Evolutionary conservation across 225 moss, liverwort and hornwort genomes (phyloP).

Genomic region (Antitrichia curtipendula): DNA sequence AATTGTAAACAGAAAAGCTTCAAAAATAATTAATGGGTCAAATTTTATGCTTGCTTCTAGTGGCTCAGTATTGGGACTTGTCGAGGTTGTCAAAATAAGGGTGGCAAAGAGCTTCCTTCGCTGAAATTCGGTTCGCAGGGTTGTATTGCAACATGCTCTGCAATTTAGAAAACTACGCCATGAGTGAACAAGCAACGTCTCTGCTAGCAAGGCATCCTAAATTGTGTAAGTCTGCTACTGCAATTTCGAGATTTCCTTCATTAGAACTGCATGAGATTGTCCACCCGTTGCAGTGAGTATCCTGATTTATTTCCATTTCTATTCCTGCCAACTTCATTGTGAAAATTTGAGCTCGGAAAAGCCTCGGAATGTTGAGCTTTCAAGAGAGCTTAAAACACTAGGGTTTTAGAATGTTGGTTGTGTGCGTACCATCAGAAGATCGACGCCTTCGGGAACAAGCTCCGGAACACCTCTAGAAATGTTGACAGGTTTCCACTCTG

Average conservation of each 20-base stretch:
- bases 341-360: neutral
- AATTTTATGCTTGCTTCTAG: neutral
- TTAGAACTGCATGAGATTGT: neutral
- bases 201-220: neutral
- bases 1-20: neutral
- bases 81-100: constrained; percentile 67
- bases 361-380: neutral
- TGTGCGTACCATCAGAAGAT: constrained; percentile 37
- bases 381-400: neutral
- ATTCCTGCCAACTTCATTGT: neutral
- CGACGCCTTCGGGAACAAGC: constrained; percentile 42
- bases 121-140: constrained; percentile 59
- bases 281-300: neutral
- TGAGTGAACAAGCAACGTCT: neutral
- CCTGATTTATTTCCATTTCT: neutral
- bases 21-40: neutral
- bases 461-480: constrained; percentile 47
- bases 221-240: neutral
- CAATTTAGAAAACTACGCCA: neutral
- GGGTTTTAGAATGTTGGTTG: neutral
- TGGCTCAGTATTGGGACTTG: constrained; percentile 64
- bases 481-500: constrained; percentile 64
- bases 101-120: constrained; percentile 59
- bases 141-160: constrained; percentile 76
- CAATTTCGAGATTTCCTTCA: neutral